These are phyloP conservation scores for Cordyceps cateniannulata DNA, from an alignment of 2,329 filamentous ascomycete genomes.

Conservation along the genomic window DNA sequence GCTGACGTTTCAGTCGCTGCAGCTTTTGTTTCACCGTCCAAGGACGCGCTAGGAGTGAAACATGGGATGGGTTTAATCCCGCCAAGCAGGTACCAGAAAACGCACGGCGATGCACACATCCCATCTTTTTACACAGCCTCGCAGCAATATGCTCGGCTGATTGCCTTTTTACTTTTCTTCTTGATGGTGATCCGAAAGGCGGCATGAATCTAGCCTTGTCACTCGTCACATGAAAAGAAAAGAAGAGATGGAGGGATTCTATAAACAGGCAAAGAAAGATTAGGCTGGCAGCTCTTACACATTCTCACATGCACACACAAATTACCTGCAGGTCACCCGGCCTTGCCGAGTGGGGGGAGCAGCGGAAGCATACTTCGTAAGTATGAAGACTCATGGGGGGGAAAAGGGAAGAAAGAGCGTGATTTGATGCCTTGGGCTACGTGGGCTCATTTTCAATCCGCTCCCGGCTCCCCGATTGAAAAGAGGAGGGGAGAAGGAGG, in stretches of 20 bases:
- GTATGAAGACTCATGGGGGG: neutral
- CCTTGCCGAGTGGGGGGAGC: neutral
- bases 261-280: neutral
- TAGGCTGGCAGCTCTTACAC: neutral
- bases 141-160: no score
- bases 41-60: neutral
- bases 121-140: neutral
- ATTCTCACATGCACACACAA: neutral
- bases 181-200: neutral
- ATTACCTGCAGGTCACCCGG: neutral
- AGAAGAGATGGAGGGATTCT: neutral
- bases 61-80: neutral
- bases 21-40: neutral
- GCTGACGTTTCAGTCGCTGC: conserved; percentile 6
- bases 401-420: neutral
- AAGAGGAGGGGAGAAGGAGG: neutral
- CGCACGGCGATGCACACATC: neutral
- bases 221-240: neutral
- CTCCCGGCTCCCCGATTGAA: neutral
- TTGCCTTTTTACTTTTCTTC: no score
- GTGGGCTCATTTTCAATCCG: neutral
- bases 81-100: neutral
- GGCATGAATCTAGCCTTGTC: no score
- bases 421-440: neutral
- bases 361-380: neutral